These are phyloP conservation scores for Phialophora chinensis DNA, from an alignment of 2,329 filamentous ascomycete genomes.

Conservation along the genomic window DNA sequence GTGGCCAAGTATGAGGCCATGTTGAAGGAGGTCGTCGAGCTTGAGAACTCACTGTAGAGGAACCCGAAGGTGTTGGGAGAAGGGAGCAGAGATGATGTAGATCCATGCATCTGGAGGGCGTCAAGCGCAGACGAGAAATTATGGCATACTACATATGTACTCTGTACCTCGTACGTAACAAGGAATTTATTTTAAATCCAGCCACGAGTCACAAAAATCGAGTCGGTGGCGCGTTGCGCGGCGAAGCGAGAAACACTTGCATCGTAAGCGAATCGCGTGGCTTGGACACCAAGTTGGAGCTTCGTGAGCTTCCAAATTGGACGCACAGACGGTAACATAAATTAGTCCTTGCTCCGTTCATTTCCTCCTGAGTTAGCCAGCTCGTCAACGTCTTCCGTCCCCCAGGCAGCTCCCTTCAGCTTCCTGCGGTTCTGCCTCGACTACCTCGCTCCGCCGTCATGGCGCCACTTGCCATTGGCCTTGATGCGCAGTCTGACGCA, in stretches of 20 bases:
- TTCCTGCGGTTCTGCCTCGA: background rate
- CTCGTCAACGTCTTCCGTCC: background rate
- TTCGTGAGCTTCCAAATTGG: background rate
- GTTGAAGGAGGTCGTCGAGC: constrained; percentile 48
- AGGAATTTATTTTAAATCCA: background rate
- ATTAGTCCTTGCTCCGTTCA: background rate
- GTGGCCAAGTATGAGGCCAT: constrained; percentile 45
- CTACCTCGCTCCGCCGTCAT: background rate
- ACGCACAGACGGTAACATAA: background rate
- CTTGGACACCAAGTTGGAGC: background rate
- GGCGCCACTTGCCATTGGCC: background rate
- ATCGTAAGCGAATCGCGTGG: constrained; percentile 2
- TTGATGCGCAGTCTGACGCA: constrained; percentile 16
- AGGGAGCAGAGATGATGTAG: background rate
- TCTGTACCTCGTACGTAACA: too few species aligned
- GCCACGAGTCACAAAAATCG: background rate
- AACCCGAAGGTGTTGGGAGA: background rate
- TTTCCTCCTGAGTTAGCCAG: background rate
- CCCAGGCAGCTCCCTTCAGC: background rate
- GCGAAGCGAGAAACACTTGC: constrained; percentile 2
- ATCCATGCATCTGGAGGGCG: background rate
- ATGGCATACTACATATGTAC: background rate
- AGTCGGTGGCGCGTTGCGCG: background rate
- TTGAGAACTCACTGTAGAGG: constrained; percentile 43
- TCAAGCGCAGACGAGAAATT: background rate